Evolutionary conservation across 2,329 filamentous ascomycete genomes (phyloP), one percentile per base, ranked within the genome.

Genomic region (Paecilomyces formosus): DNA sequence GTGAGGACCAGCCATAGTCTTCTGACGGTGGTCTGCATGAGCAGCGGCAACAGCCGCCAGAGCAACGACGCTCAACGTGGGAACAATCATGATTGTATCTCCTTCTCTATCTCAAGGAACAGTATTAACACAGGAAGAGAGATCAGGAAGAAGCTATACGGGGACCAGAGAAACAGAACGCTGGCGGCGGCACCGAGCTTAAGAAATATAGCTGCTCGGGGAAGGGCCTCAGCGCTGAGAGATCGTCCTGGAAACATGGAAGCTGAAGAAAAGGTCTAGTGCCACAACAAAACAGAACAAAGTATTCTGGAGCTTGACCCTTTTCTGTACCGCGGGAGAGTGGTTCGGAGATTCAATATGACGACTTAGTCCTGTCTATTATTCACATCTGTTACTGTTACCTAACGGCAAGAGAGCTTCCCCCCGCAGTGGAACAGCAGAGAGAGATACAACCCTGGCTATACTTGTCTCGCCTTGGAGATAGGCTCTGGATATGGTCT

Each of bases 1-100:
- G 66, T 87, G 88, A 50, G 90, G 90, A 0, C 90, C 90, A 28
- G 82, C 75, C 55, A 88, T 77, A 52, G 82, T 74, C 60, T 82
- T 79, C 70, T 91, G 87, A 53, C 78, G 68, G 51, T 83, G 77
- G 57, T 78, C 78, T 55, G 80, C 81, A 67, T 91, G 88, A 57
- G 85, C 86, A 57, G 79, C 71, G 24, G 77, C 84, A 56, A 79
- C 65, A 52, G 81, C 80, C 30, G 79, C 80, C 53, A 81, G 74
- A 60, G 76, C 71, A 18, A 68, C 59, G 15, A 71, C 45, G 21
- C 54, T 61, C 3, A 62, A 30, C 3, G 60, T 39, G 1, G 62
- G 61, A 28, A 61, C 24, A 33, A 69, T 61, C 68, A 70, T 70
- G 54, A 22, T 49, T 39, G 35, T 12, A n/a, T 35, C 8, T 55